These are phyloP conservation scores for Sophora flavescens DNA, from an alignment of 306 rosid species.

Conservation along the genomic window DNA sequence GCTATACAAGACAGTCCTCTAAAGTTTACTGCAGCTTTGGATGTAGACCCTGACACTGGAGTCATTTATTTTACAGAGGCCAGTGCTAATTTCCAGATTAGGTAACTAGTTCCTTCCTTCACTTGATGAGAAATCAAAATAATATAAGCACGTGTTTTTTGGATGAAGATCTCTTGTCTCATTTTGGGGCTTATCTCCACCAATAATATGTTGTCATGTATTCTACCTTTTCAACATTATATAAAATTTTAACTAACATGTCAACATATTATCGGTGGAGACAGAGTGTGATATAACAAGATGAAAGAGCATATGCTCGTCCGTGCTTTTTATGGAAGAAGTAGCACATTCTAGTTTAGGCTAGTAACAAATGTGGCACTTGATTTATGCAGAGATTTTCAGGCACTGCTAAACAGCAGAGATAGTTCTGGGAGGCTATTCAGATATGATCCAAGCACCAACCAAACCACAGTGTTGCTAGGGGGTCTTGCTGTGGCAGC, in stretches of 20 bases:
- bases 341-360: background rate
- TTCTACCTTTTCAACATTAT: too few species aligned
- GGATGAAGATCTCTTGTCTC: too few species aligned
- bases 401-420: background rate
- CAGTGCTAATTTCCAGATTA: conserved; percentile 44
- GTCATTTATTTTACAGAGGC: conserved; percentile 58
- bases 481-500: conserved; percentile 43
- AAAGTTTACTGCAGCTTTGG: conserved; percentile 46
- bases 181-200: too few species aligned
- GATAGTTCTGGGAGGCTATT: conserved; percentile 58
- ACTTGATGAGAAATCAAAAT: background rate
- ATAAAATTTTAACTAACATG: too few species aligned
- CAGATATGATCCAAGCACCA: conserved; percentile 45
- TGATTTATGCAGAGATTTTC: conserved; percentile 41
- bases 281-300: too few species aligned
- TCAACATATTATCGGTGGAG: too few species aligned
- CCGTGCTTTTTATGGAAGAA: background rate
- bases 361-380: background rate
- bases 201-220: too few species aligned
- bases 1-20: conserved; percentile 23
- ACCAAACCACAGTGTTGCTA: conserved; percentile 53
- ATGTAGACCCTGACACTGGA: conserved; percentile 52
- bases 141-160: background rate
- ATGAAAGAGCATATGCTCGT: too few species aligned
- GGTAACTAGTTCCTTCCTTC: conserved; percentile 27